Percentiles rank a stretch among this genome's conserved stretches.
Evolutionary conservation across 768 basidiomycete species (phyloP).

Genomic region (Leccinum longicurvipes): DNA sequence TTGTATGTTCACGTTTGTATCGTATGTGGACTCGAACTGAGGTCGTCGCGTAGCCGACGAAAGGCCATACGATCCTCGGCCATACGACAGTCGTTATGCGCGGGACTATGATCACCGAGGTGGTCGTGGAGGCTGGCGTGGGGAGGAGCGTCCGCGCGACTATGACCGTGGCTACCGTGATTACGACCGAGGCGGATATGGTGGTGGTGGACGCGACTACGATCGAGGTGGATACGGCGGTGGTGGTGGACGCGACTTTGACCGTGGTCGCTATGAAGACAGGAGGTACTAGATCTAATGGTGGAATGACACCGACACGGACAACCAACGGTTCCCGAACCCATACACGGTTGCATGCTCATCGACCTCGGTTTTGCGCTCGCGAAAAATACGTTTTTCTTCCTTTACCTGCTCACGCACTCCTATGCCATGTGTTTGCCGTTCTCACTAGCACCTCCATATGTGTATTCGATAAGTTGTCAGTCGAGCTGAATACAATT

Average conservation of each 20-base stretch:
- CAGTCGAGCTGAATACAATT: slow-evolving; percentile 18
- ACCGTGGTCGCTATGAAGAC: slow-evolving; percentile 43
- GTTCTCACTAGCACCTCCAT: slow-evolving; percentile 3
- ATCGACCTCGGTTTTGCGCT: not conserved
- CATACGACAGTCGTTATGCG: slow-evolving; percentile 85
- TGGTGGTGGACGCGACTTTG: slow-evolving; percentile 34
- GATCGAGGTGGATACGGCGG: slow-evolving; percentile 31
- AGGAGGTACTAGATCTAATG: slow-evolving; percentile 36
- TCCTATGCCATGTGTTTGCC: not conserved
- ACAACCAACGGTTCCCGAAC: not conserved
- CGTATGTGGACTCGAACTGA: not conserved
- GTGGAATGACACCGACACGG: not conserved
- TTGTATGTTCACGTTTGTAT: slow-evolving; percentile 37
- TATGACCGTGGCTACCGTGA: slow-evolving; percentile 36
- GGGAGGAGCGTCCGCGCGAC: slow-evolving; percentile 33
- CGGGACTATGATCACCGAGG: slow-evolving; percentile 57
- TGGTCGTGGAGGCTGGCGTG: slow-evolving; percentile 39
- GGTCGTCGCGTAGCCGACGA: slow-evolving; percentile 47
- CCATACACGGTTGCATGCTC: not conserved
- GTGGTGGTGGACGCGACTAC: slow-evolving; percentile 36
- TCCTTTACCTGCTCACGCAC: not conserved
- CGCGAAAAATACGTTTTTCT: not conserved
- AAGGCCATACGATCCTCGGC: slow-evolving; percentile 87
- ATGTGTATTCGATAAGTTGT: slow-evolving; percentile 24
- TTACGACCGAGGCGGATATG: slow-evolving; percentile 31